Evolutionary conservation across 192 early-diverging fungal species (phyloP), one percentile per base, ranked within the genome.

Genomic region (Martensiomyces pterosporus): DNA sequence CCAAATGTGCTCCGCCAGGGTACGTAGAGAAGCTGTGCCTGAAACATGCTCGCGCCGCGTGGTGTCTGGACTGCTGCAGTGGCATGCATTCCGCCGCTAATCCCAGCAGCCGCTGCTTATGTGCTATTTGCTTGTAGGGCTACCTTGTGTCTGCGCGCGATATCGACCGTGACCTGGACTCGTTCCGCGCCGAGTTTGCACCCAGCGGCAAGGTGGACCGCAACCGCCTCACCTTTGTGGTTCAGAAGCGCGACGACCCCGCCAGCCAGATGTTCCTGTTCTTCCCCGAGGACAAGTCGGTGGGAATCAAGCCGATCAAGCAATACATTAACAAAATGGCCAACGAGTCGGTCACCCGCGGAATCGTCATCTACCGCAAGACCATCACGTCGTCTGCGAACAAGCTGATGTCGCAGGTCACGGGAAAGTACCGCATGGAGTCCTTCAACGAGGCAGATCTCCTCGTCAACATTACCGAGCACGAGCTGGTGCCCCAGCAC

Each of bases 401-500:
- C 52, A 93, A 92, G 79, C 77, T 83, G 24, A 71, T 66, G 23
- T 63, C 63, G 32, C 49, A 67, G 39, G 38, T 75, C 44, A 51
- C 66, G 26, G 60, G 58, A 25, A 75, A 68, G 15, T 78, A 67
- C 26, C 69, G 70, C 5, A 32, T 99, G 24, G 92, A 96, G 40
- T 77, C 87, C 8, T 99, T 99, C 57, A 70, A 86, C 39, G 97
- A 99, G 71, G 66, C 82, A 27, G 92, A 97, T 62, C 67, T 99
- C 26, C 65, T 99, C 18, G 92, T 99, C 45, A 99, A 99, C 66
- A 99, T 99, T 48, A 99, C 97, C 24, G 77, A 92, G 47, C 97
- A 99, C 55, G 80, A 82, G 35, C 76, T 99, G 24, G 97, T 99
- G n/a, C 97, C 97, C 2, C 81, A 86, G 55, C 97, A 99, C 67